Base-by-base conservation (phyloP, 331 rosid genomes). In the Acacia concinna region DNA sequence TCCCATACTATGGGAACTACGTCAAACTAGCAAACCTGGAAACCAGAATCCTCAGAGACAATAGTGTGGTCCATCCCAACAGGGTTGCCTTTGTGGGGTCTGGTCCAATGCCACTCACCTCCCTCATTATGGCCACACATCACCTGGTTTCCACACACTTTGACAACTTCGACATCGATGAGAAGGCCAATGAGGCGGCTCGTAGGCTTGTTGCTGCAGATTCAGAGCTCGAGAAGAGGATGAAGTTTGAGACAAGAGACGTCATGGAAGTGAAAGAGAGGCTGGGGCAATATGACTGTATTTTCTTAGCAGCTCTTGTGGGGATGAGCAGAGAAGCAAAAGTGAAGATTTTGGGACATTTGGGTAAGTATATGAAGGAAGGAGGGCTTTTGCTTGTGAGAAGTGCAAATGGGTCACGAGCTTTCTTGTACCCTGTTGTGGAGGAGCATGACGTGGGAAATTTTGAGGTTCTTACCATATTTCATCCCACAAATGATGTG, bases 21-120 rank as follows among this genome's bases (percentile, higher is more conserved):
- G 76, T 93, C 20, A 85, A 90, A 78, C 82, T 93, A 40, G 92
- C 92, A 25, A 78, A 79, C 68, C 30, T 88, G 52, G 98, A 93
- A 77, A 30, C 62, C 71, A 83, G 71, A 49, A 83, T 93, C 57
- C 84, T 93, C 6, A 71, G 57, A 18, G 85, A 82, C 20, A 88
- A 88, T 32, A 92, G 88, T 2, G 62, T 88, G 18, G 69, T 46
- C n/a, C 54, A 68, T 34, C 81, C 91, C 13, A 87, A 88, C 60
- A 93, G 77, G 44, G 88, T 91, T 1, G 91, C 98, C 0, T 93
- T 91, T 59, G 75, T 93, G 1, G 97, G 97, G 28, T 93, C 98
- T 0, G 98, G 98, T 21, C 95, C 98, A 63, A 76, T 91, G 90
- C 95, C 97, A 47, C 86, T 93, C 51, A 84, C 91, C 25, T 93